Evolutionary conservation across 768 basidiomycete genomes (phyloP).

Genomic region (Termitomyces sp.): DNA sequence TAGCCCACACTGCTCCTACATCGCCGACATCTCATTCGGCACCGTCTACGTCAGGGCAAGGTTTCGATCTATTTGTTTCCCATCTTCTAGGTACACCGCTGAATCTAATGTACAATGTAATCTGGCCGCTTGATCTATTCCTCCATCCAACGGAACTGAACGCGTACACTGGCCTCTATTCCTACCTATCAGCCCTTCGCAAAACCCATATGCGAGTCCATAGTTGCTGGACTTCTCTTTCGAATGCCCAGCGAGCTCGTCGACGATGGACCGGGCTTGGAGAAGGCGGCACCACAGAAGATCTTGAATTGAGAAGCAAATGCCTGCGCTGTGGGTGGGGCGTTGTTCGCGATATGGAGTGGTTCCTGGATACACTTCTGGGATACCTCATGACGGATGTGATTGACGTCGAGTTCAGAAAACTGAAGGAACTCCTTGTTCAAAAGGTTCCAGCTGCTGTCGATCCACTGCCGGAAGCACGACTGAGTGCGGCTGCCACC

Average conservation of each 20-base stretch:
- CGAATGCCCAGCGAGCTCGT: conserved; percentile 79
- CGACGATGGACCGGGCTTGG: conserved; percentile 83
- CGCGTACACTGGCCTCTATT: conserved; percentile 72
- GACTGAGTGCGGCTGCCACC: conserved; percentile 20
- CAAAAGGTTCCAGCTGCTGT: conserved; percentile 18
- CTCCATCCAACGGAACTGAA: conserved; percentile 70
- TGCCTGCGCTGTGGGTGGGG: conserved; percentile 84
- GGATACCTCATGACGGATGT: conserved; percentile 91
- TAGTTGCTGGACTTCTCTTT: conserved; percentile 79
- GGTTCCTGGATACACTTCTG: conserved; percentile 82
- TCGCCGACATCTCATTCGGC: conserved; percentile 33
- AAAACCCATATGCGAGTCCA: conserved; percentile 81
- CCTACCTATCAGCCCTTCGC: conserved; percentile 78
- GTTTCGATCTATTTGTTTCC: conserved; percentile 58
- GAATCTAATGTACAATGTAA: conserved; percentile 60
- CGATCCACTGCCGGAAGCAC: background rate
- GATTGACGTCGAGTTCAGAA: conserved; percentile 75
- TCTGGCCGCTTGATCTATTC: conserved; percentile 91
- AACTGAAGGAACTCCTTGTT: conserved; percentile 57
- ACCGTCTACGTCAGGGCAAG: conserved; percentile 24
- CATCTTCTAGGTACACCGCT: conserved; percentile 78
- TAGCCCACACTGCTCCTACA: conserved; percentile 31
- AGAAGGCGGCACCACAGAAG: conserved; percentile 79
- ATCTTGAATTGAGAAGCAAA: conserved; percentile 55
- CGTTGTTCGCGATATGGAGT: conserved; percentile 81